Evolutionary conservation across 1,139 yeast genomes (phyloP).

Genomic region (Nakaseomyces kungkrabaensis): DNA sequence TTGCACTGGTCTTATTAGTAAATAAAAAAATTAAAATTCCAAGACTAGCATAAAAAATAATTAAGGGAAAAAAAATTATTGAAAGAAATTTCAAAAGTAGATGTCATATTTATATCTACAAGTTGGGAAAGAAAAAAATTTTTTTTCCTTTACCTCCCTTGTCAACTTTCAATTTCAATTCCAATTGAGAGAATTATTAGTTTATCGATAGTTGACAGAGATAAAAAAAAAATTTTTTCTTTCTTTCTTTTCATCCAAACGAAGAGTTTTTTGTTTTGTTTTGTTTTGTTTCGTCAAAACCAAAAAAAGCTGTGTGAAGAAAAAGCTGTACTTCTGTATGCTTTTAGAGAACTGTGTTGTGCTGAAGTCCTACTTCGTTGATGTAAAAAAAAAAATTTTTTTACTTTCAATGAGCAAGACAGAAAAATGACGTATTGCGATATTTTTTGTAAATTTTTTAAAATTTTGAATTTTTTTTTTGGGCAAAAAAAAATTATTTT

Average conservation of each 20-base stretch:
- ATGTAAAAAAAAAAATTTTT: too few species aligned
- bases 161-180: neutral
- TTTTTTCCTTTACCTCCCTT: neutral
- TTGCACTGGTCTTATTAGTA: neutral
- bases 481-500: too few species aligned
- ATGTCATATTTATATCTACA: neutral
- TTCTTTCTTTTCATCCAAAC: neutral
- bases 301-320: neutral
- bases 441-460: too few species aligned
- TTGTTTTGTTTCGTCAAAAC: neutral
- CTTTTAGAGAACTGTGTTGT: too few species aligned
- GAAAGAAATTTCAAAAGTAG: too few species aligned
- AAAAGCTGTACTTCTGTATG: too few species aligned
- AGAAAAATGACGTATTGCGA: too few species aligned
- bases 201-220: neutral
- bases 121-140: neutral
- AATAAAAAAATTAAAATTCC: neutral
- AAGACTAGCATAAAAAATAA: neutral
- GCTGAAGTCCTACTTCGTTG: too few species aligned
- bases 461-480: too few species aligned
- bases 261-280: neutral
- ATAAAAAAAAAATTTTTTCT: neutral
- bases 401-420: too few species aligned
- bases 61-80: neutral
- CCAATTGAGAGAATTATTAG: neutral